Evolutionary conservation across 139 green algal species (phyloP).

Genomic region (Picochlorum sp.): DNA sequence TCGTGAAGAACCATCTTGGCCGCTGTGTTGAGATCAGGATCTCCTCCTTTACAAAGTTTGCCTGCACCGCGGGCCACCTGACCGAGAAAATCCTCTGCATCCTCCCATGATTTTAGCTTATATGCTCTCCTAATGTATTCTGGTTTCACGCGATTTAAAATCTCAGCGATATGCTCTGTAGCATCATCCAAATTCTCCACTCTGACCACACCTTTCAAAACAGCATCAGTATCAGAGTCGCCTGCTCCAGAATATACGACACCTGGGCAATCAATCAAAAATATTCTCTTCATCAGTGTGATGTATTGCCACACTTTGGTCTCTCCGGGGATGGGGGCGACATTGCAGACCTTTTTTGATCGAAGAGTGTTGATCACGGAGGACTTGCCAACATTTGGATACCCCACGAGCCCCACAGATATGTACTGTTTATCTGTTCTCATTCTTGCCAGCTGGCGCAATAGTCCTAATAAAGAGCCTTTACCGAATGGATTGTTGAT

Average conservation of each 20-base stretch:
- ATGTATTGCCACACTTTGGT: conserved; percentile 99
- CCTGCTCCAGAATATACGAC: conserved; percentile 86
- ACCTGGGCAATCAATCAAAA: conserved; percentile 97
- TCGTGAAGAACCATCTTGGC: conserved; percentile 94
- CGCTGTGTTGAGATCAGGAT: conserved; percentile 90
- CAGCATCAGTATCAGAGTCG: conserved; percentile 76
- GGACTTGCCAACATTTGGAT: conserved; percentile 98
- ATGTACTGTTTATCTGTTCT: conserved; percentile 93
- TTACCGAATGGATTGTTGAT: conserved; percentile 98
- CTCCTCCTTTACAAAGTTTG: conserved; percentile 74
- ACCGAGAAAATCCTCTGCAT: conserved; percentile 84
- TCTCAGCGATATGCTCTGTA: conserved; percentile 63
- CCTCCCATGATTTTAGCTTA: conserved; percentile 72
- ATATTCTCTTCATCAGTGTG: conserved; percentile 98
- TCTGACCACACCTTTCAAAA: conserved; percentile 95
- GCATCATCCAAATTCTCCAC: conserved; percentile 91
- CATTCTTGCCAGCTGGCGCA: conserved; percentile 80
- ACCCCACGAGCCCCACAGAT: conserved; percentile 94
- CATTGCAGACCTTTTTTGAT: conserved; percentile 94
- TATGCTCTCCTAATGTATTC: conserved; percentile 84
- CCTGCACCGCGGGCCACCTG: conserved; percentile 66
- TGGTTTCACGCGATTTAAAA: conserved; percentile 72
- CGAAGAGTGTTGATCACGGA: conserved; percentile 98
- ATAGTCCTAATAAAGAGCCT: conserved; percentile 72
- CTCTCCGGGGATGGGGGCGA: conserved; percentile 90